phyloP scores from a whole-genome alignment of 306 rosid species.

The Rosa multiflora region DNA sequence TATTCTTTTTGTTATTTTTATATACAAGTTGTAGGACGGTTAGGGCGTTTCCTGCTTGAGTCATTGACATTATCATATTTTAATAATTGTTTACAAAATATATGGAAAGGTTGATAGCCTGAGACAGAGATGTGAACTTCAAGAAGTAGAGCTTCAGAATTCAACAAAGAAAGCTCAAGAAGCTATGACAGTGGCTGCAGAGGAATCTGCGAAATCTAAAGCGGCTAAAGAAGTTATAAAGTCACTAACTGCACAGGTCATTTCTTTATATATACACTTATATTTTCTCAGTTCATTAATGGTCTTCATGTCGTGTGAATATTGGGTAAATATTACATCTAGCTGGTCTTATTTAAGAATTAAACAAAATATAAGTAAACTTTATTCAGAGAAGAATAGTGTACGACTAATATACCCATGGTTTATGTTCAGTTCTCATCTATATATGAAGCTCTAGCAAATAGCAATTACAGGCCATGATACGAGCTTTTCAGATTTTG shows the following conservation, averaged over 20 bases:
- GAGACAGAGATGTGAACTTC: constrained; percentile 74
- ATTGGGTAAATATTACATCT: not conserved
- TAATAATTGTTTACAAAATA: constrained; percentile 13
- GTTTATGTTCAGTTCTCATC: not conserved
- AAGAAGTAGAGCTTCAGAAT: constrained; percentile 81
- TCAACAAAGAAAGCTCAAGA: constrained; percentile 78
- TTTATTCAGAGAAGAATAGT: not conserved
- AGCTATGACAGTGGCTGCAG: constrained; percentile 73
- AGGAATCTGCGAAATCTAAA: constrained; percentile 78
- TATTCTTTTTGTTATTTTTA: not conserved
- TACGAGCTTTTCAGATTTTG: not conserved
- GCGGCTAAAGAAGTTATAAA: constrained; percentile 96
- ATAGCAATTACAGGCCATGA: not conserved
- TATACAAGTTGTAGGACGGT: not conserved
- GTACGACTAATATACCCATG: not conserved
- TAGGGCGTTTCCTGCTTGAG: constrained; percentile 6
- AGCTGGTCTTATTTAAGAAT: not conserved
- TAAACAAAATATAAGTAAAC: not conserved
- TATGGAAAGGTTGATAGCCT: constrained; percentile 72
- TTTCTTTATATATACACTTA: constrained; percentile 26
- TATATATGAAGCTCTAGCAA: not conserved
- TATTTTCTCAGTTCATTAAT: constrained; percentile 10
- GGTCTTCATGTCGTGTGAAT: constrained; percentile 17
- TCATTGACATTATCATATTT: not conserved
- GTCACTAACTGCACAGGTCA: constrained; percentile 88